Percentiles rank a stretch among this genome's conserved stretches.
Conservation (phyloP, 2,329 filamentous ascomycete species). For the Zarea fungicola region DNA sequence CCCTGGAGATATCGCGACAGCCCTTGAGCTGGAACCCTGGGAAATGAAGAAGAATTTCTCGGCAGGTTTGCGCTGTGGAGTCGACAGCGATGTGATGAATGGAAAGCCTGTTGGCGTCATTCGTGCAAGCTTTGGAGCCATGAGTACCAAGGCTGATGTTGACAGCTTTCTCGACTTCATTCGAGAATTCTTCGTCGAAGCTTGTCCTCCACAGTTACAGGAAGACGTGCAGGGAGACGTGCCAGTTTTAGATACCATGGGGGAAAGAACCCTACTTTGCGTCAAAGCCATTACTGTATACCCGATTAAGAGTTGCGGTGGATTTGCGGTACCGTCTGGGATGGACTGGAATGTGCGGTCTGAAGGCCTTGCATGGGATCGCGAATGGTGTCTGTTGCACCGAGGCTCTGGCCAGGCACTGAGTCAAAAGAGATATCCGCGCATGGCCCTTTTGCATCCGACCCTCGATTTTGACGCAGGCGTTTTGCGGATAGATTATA, state of each 20-base stretch:
- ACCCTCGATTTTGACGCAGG: slow-evolving; percentile 64
- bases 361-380: slow-evolving; percentile 88
- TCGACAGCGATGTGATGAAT: slow-evolving; percentile 72
- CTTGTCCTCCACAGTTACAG: not conserved
- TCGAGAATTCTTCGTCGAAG: slow-evolving; percentile 55
- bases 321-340: slow-evolving; percentile 62
- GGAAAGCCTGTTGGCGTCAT: slow-evolving; percentile 87
- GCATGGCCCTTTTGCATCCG: slow-evolving; percentile 80
- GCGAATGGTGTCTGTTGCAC: slow-evolving; percentile 94
- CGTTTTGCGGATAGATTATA: slow-evolving; percentile 56
- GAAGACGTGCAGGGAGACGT: slow-evolving; percentile 1
- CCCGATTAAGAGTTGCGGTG: slow-evolving; percentile 91
- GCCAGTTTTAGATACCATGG: not conserved
- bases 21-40: slow-evolving; percentile 68
- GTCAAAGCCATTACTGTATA: slow-evolving; percentile 71
- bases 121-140: slow-evolving; percentile 80
- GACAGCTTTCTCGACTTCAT: slow-evolving; percentile 67
- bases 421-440: slow-evolving; percentile 82
- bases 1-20: slow-evolving; percentile 74
- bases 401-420: slow-evolving; percentile 77
- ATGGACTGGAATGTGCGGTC: slow-evolving; percentile 68
- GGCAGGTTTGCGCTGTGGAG: slow-evolving; percentile 77
- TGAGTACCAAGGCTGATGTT: slow-evolving; percentile 77
- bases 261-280: slow-evolving; percentile 16
- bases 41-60: slow-evolving; percentile 84